Percentiles rank a stretch among this genome's conserved stretches.
These are phyloP conservation scores for Diversispora epigaea DNA, from an alignment of 192 early-diverging fungal genomes.

Conservation along the genomic window DNA sequence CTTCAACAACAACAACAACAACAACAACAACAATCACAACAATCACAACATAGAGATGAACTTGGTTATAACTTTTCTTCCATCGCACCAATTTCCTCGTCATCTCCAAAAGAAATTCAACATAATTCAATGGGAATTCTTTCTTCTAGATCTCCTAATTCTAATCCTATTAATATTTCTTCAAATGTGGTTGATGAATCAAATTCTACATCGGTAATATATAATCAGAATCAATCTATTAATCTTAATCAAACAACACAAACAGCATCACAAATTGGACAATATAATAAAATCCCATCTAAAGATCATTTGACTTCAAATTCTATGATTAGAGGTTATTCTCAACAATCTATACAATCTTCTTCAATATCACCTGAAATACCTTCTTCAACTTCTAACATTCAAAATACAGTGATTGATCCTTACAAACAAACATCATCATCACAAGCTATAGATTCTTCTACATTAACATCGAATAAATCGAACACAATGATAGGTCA, in stretches of 20 bases:
- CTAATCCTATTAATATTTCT: not conserved
- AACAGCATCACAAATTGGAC: not conserved
- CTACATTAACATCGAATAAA: not conserved
- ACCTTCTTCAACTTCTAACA: not conserved
- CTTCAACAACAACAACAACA: not conserved
- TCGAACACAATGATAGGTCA: not conserved
- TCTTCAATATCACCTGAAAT: slow-evolving; percentile 5
- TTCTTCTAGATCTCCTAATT: not conserved
- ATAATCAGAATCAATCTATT: slow-evolving; percentile 1
- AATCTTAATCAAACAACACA: not conserved
- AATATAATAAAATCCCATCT: slow-evolving; percentile 1
- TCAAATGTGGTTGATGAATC: not conserved
- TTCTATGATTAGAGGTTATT: slow-evolving; percentile 13
- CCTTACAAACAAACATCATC: not conserved
- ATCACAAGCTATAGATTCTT: not conserved
- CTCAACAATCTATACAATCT: slow-evolving; percentile 12
- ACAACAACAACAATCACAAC: not conserved
- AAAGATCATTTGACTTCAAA: slow-evolving; percentile 14
- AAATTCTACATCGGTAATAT: not conserved
- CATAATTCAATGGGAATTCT: slow-evolving; percentile 8
- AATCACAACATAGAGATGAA: not conserved
- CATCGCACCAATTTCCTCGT: not conserved
- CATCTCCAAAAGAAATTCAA: slow-evolving; percentile 23
- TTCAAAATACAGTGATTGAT: slow-evolving; percentile 4
- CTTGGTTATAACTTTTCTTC: not conserved